Conservation (phyloP, 148 eudicot genomes). For the Cornus florida region DNA sequence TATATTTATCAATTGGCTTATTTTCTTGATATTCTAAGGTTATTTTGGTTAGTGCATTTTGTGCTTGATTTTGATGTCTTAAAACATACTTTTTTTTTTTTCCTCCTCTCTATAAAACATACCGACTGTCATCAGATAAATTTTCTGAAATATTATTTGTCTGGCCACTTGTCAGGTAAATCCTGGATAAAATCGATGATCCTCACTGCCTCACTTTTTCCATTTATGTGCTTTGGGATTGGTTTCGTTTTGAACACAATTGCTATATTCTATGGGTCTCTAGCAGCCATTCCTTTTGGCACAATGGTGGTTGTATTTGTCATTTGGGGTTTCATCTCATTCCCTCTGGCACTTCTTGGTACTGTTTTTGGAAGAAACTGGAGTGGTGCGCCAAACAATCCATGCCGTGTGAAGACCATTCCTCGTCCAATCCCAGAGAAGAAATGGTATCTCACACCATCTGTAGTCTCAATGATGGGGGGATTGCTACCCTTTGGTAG, state of each 20-base stretch:
- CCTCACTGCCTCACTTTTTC: slow-evolving; percentile 80
- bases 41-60: not conserved
- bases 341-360: slow-evolving; percentile 87
- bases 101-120: not conserved
- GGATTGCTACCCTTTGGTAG: slow-evolving; percentile 84
- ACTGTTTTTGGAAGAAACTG: slow-evolving; percentile 86
- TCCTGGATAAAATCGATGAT: slow-evolving; percentile 82
- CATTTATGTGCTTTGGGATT: slow-evolving; percentile 78
- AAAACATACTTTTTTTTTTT: too few relatives aligned
- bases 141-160: not conserved
- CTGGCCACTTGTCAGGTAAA: slow-evolving; percentile 54
- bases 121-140: not conserved
- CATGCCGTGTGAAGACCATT: slow-evolving; percentile 86
- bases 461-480: slow-evolving; percentile 72
- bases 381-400: slow-evolving; percentile 86
- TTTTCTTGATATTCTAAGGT: not conserved
- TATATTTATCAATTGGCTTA: not conserved
- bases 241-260: slow-evolving; percentile 70
- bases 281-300: slow-evolving; percentile 90
- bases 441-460: slow-evolving; percentile 90
- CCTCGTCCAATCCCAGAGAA: slow-evolving; percentile 91
- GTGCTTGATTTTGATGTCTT: not conserved
- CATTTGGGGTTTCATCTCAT: slow-evolving; percentile 85
- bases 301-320: slow-evolving; percentile 76
- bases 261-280: slow-evolving; percentile 79